Evolutionary conservation across 139 green algal species (phyloP).

Genomic region (Micromonas pusilla): DNA sequence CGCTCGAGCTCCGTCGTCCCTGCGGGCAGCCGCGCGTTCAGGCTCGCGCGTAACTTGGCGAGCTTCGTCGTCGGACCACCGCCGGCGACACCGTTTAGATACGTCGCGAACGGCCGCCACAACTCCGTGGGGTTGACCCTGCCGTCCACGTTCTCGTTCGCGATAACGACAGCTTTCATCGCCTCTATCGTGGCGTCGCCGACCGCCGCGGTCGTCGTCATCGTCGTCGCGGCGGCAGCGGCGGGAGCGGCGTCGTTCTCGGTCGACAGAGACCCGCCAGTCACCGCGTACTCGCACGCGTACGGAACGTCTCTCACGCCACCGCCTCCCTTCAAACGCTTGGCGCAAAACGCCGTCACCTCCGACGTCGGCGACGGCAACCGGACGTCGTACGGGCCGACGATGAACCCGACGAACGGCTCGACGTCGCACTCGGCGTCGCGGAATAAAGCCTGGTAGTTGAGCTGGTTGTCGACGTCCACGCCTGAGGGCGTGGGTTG

Average conservation of each 20-base stretch:
- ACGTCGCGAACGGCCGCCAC: constrained; percentile 55
- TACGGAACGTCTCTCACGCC: not conserved
- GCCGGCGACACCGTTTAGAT: constrained; percentile 18
- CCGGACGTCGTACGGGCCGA: constrained; percentile 65
- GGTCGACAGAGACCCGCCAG: too few species aligned
- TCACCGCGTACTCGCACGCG: constrained; percentile 9
- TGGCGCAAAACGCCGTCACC: constrained; percentile 16
- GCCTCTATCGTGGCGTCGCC: not conserved
- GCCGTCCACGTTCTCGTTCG: constrained; percentile 38
- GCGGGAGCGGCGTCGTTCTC: not conserved
- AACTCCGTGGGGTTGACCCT: constrained; percentile 44
- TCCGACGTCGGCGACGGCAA: constrained; percentile 44
- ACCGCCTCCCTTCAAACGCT: not conserved
- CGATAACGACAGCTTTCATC: constrained; percentile 26
- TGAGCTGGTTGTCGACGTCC: constrained; percentile 78
- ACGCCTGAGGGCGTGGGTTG: constrained; percentile 57
- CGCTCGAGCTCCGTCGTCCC: not conserved
- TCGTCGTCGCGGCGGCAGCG: not conserved
- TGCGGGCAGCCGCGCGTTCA: constrained; percentile 38
- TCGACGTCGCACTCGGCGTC: constrained; percentile 44
- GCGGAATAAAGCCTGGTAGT: constrained; percentile 68
- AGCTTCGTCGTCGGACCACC: constrained; percentile 42
- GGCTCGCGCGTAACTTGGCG: constrained; percentile 45
- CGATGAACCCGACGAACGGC: constrained; percentile 72
- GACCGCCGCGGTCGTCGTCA: not conserved